Percentiles rank a stretch among this genome's conserved stretches.
Conservation (phyloP, 73 alveolate genomes). For the Blepharisma stoltei region DNA sequence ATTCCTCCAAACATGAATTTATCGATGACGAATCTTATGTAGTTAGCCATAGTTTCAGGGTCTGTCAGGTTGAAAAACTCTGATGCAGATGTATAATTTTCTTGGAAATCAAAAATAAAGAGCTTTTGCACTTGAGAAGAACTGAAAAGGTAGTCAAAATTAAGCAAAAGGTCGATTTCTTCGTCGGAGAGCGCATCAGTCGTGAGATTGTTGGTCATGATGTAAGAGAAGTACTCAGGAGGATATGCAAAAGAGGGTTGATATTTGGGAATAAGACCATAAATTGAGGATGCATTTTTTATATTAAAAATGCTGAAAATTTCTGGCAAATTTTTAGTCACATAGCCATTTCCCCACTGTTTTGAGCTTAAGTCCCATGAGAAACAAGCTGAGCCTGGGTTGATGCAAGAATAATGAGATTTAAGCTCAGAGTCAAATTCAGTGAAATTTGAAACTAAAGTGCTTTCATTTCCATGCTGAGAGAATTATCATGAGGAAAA, state of each 20-base stretch:
- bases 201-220: neutral
- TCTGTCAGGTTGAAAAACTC: neutral
- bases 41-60: neutral
- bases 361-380: neutral
- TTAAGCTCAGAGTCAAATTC: conserved; percentile 11
- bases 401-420: neutral
- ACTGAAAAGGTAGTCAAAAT: neutral
- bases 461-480: neutral
- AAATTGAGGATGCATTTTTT: neutral
- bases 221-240: conserved; percentile 10
- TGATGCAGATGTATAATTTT: no score
- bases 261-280: no score
- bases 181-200: neutral
- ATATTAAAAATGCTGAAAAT: neutral
- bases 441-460: neutral
- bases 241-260: neutral
- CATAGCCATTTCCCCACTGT: conserved; percentile 25
- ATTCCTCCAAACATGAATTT: neutral
- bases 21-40: conserved; percentile 1
- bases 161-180: neutral
- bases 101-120: conserved; percentile 12
- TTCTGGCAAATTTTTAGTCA: neutral
- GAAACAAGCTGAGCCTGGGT: neutral
- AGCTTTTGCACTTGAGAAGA: neutral
- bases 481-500: no score